A percentile compares a stretch with the other conserved stretches of the same genome.
Evolutionary conservation across 2,329 filamentous ascomycete genomes (phyloP).

Genomic region (Thielaviopsis musarum): DNA sequence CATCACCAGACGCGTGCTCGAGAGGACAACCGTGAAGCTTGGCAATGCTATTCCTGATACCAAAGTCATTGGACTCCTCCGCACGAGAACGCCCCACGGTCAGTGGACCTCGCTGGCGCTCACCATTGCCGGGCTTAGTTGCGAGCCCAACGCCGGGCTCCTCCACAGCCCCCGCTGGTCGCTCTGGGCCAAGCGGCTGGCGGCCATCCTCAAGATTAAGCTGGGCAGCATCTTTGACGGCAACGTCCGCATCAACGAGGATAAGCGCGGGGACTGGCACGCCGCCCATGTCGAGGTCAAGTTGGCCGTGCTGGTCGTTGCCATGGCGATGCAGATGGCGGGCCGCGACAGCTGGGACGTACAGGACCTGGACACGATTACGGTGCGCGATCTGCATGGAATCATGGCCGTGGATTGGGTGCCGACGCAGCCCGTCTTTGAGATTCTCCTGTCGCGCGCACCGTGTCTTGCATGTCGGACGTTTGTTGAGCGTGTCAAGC

Average conservation of each 20-base stretch:
- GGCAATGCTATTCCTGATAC: background rate
- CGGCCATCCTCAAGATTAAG: constrained; percentile 6
- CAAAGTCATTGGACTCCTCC: background rate
- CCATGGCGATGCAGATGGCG: constrained; percentile 15
- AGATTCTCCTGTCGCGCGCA: constrained; percentile 8
- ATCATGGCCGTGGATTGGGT: background rate
- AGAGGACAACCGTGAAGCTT: background rate
- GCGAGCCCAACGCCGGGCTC: constrained; percentile 12
- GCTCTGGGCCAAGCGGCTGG: constrained; percentile 17
- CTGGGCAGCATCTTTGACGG: background rate
- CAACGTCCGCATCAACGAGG: background rate
- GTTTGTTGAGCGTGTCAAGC: constrained; percentile 6
- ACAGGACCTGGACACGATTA: background rate
- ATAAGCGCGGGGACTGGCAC: constrained; percentile 11
- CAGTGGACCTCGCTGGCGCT: background rate
- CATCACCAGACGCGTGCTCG: background rate
- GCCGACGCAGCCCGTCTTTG: background rate
- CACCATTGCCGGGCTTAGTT: background rate
- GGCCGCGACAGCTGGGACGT: background rate
- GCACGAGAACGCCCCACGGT: background rate
- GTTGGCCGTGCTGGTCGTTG: constrained; percentile 20
- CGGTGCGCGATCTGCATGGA: background rate
- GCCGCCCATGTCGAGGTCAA: constrained; percentile 26
- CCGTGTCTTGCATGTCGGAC: constrained; percentile 5
- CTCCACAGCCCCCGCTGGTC: constrained; percentile 19